Conservation (phyloP, 108 stramenopile species). For the Nannochloropsis gaditana region DNA sequence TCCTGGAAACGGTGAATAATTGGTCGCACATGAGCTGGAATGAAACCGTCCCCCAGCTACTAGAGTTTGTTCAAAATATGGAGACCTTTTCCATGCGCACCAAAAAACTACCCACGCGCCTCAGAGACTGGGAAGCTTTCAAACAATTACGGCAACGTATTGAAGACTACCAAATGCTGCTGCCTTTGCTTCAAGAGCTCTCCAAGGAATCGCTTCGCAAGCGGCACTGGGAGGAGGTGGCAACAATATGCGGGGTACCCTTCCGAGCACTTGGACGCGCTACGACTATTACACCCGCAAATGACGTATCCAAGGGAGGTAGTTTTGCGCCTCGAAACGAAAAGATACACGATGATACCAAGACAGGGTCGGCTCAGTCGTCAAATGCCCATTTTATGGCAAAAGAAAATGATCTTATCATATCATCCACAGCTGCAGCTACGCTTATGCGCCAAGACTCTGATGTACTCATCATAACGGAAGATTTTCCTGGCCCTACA, state of each 20-base stretch:
- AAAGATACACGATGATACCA: neutral
- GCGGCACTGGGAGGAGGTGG: conserved; percentile 81
- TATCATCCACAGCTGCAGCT: neutral
- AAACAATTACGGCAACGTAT: conserved; percentile 65
- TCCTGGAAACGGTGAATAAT: conserved; percentile 68
- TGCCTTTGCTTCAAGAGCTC: conserved; percentile 72
- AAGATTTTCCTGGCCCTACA: neutral
- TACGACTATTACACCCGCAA: conserved; percentile 47
- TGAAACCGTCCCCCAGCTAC: conserved; percentile 62
- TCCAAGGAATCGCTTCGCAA: conserved; percentile 73
- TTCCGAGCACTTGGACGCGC: conserved; percentile 57
- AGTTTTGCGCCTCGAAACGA: neutral
- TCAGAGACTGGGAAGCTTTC: conserved; percentile 76
- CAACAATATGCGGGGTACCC: neutral
- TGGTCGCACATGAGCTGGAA: conserved; percentile 74
- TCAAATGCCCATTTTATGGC: neutral
- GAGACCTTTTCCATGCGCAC: conserved; percentile 66
- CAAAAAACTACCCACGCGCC: conserved; percentile 74
- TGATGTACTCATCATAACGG: conserved; percentile 51
- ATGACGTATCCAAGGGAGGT: neutral
- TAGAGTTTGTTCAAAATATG: conserved; percentile 69
- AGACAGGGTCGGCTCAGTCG: neutral
- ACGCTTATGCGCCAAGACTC: conserved; percentile 44
- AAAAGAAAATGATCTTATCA: no score
- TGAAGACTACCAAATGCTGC: conserved; percentile 71